Evolutionary conservation across 2,329 filamentous ascomycete genomes (phyloP).

Genomic region (Neobulgaria alba): DNA sequence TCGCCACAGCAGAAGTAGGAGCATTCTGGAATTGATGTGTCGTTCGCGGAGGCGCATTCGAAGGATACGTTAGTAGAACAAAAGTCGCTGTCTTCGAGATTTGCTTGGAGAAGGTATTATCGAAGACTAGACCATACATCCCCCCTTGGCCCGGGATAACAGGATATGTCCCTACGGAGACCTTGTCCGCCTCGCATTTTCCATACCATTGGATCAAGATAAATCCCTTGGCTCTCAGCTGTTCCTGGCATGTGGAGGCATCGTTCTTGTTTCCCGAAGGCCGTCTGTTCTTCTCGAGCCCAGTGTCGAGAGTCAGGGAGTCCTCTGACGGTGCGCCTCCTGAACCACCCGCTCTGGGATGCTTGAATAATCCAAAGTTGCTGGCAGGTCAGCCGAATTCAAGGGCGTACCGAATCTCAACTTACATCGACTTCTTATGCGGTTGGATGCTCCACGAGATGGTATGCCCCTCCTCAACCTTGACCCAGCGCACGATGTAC

Average conservation of each 20-base stretch:
- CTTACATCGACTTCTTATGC: slow-evolving; percentile 89
- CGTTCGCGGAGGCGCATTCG: slow-evolving; percentile 66
- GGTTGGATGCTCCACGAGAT: slow-evolving; percentile 97
- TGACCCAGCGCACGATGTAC: slow-evolving; percentile 96
- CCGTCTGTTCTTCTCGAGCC: slow-evolving; percentile 24
- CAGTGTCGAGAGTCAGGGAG: slow-evolving; percentile 19
- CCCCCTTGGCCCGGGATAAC: slow-evolving; percentile 67
- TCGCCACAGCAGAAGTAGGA: slow-evolving; percentile 27
- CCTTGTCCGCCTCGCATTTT: slow-evolving; percentile 93
- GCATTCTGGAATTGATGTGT: slow-evolving; percentile 60
- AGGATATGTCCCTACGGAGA: slow-evolving; percentile 82
- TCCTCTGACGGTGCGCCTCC: slow-evolving; percentile 20
- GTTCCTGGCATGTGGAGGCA: slow-evolving; percentile 50
- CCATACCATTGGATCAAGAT: slow-evolving; percentile 75
- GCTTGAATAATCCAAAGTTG: slow-evolving; percentile 97
- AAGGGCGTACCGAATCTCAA: slow-evolving; percentile 4
- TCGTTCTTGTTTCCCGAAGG: slow-evolving; percentile 42
- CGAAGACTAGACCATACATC: slow-evolving; percentile 94
- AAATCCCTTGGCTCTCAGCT: slow-evolving; percentile 59
- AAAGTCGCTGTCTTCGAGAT: slow-evolving; percentile 92
- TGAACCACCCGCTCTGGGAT: slow-evolving; percentile 55
- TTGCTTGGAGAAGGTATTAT: slow-evolving; percentile 97
- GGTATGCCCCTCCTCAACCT: slow-evolving; percentile 80
- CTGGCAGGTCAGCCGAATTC: slow-evolving; percentile 32
- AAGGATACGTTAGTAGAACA: slow-evolving; percentile 88